A percentile compares a stretch with the other conserved stretches of the same genome.
These are phyloP conservation scores for Phialocephala sp. DNA, from an alignment of 2,329 filamentous ascomycete genomes.

Conservation along the genomic window DNA sequence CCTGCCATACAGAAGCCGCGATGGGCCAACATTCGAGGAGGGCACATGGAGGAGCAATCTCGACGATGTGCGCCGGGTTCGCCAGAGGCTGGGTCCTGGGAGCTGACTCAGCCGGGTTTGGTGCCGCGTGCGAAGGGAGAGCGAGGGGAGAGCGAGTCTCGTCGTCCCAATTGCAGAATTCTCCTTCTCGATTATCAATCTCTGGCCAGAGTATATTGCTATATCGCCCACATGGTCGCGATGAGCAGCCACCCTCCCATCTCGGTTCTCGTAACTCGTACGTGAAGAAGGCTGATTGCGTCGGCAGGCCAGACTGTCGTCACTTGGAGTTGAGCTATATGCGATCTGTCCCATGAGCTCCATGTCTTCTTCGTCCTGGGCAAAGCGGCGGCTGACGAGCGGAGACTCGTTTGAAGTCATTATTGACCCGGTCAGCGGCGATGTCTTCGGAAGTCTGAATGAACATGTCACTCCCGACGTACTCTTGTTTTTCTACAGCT, in stretches of 20 bases:
- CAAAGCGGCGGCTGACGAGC: too few relatives aligned
- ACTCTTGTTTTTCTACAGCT: background rate
- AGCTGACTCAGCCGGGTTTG: too few relatives aligned
- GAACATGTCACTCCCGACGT: background rate
- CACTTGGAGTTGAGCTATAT: background rate
- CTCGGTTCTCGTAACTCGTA: background rate
- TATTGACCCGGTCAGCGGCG: background rate
- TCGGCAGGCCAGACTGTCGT: background rate
- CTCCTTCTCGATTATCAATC: slow-evolving; percentile 1
- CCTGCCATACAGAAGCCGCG: background rate
- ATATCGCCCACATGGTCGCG: background rate
- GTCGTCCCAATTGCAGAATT: background rate
- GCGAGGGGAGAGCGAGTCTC: too few relatives aligned
- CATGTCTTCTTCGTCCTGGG: too few relatives aligned
- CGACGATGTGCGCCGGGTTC: background rate
- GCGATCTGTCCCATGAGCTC: background rate
- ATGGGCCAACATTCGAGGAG: background rate
- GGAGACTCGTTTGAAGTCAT: background rate
- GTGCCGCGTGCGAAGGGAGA: too few relatives aligned
- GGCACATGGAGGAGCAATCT: background rate
- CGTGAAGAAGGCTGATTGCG: background rate
- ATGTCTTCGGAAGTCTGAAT: background rate
- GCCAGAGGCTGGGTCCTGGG: background rate
- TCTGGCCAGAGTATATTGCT: background rate
- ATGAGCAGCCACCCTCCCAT: background rate